Evolutionary conservation across 106 monocot species (phyloP), one percentile per base, ranked within the genome.

Genomic region (Agapanthus africanus): DNA sequence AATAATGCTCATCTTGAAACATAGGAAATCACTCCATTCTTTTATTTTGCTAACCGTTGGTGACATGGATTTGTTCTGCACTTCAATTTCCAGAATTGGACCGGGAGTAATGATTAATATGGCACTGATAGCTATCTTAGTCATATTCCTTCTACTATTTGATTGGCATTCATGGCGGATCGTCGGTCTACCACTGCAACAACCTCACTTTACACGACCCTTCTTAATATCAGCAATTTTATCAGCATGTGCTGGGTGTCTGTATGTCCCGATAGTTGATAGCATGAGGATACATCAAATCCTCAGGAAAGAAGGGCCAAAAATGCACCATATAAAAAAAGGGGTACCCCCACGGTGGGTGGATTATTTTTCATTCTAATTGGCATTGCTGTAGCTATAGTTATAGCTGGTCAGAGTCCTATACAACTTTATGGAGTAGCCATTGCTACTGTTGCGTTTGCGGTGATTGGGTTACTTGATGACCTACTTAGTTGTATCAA

Each of bases 311-410:
- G 77, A 76, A 80, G n/a, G 72, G 16, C 73, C 84, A 28, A 47
- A 16, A 70, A 68, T 75, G 44, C 82, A 82, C n/a, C n/a, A n/a
- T n/a, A 80, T 19, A 74, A 57, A 23, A 79, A 84, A 76, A 85
- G 54, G 65, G 77, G 69, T 66, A 82, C n/a, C 72, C 31, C 83
- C 90, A 83, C 90, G 70, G 88, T 91, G 94, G 94, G 90, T 37
- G 94, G 94, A 56, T 69, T 94, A 32, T 88, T 88, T 63, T 90
- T 94, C 70, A 69, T 94, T 70, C 94, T 90, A 26, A 71, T 94
- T 67, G 90, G 90, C 36, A 59, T 94, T 59, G 25, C 61, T 73
- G 84, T 94, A 69, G 85, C 90, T 22, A 67, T 32, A 59, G 13
- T 23, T 32, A 57, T 79, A 9, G 76, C 65, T 79, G 80, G 82